These are phyloP conservation scores for Colletotrichum sp. DNA, from an alignment of 2,329 filamentous ascomycete genomes.

Conservation along the genomic window DNA sequence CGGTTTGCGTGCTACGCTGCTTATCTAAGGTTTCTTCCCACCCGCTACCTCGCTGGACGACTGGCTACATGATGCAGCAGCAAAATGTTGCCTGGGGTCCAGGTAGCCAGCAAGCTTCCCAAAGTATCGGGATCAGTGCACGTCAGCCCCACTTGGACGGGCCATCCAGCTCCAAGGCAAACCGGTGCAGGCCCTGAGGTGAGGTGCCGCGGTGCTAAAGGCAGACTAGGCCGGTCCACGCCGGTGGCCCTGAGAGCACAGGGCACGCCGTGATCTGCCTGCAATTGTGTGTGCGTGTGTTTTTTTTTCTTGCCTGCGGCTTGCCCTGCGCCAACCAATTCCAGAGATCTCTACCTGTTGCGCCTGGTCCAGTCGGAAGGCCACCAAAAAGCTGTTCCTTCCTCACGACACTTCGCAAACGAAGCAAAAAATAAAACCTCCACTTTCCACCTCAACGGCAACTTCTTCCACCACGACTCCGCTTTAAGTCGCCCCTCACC, in stretches of 20 bases:
- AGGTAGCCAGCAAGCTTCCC: not conserved
- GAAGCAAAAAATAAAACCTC: slow-evolving; percentile 1
- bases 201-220: not conserved
- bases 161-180: not conserved
- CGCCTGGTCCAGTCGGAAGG: not conserved
- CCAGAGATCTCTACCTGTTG: not conserved
- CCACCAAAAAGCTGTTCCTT: not conserved
- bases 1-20: not conserved
- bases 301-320: not conserved
- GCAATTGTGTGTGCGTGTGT: not conserved
- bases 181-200: not conserved
- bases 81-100: not conserved
- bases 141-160: not conserved
- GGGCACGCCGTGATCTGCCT: slow-evolving; percentile 18
- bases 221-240: not conserved
- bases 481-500: not conserved
- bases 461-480: not conserved
- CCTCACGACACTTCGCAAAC: slow-evolving; percentile 13
- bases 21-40: not conserved
- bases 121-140: slow-evolving; percentile 1
- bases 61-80: not conserved
- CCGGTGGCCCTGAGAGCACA: slow-evolving; percentile 16
- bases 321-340: not conserved
- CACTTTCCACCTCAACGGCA: slow-evolving; percentile 1
- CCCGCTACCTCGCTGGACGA: not conserved